Evolutionary conservation across 805 yeast species (phyloP).

Genomic region (Lipomyces kockii): DNA sequence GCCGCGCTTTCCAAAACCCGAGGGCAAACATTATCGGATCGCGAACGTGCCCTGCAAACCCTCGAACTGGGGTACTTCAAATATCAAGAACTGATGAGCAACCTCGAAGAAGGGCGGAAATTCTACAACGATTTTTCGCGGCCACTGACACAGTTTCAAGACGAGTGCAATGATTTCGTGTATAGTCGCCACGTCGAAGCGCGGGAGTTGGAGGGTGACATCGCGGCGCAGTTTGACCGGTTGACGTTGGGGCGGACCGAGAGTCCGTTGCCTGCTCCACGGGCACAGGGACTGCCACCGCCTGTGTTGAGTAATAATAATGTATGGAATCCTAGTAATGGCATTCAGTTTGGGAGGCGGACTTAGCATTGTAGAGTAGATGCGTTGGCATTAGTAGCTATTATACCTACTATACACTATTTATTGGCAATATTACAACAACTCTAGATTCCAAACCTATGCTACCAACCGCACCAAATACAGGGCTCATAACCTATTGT

Average conservation of each 20-base stretch:
- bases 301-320: constrained; percentile 22
- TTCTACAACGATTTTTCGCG: constrained; percentile 69
- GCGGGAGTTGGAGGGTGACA: constrained; percentile 51
- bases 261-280: constrained; percentile 33
- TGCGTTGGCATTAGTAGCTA: neutral
- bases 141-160: constrained; percentile 52
- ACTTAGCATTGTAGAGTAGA: neutral
- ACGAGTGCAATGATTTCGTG: constrained; percentile 59
- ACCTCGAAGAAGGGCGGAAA: constrained; percentile 67
- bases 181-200: constrained; percentile 58
- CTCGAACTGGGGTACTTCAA: constrained; percentile 57
- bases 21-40: constrained; percentile 44
- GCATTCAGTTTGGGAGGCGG: constrained; percentile 33
- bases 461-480: too few relatives aligned
- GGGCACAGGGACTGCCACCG: constrained; percentile 34
- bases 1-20: constrained; percentile 24
- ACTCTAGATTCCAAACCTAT: too few relatives aligned
- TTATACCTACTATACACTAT: neutral
- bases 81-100: constrained; percentile 60
- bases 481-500: too few relatives aligned
- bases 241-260: constrained; percentile 13
- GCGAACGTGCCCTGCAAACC: constrained; percentile 57
- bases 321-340: constrained; percentile 32
- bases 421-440: too few relatives aligned
- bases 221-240: constrained; percentile 8